A percentile compares a stretch with the other conserved stretches of the same genome.
phyloP scores from a whole-genome alignment of 305 asterid genomes.

The Ruellia speciosa region DNA sequence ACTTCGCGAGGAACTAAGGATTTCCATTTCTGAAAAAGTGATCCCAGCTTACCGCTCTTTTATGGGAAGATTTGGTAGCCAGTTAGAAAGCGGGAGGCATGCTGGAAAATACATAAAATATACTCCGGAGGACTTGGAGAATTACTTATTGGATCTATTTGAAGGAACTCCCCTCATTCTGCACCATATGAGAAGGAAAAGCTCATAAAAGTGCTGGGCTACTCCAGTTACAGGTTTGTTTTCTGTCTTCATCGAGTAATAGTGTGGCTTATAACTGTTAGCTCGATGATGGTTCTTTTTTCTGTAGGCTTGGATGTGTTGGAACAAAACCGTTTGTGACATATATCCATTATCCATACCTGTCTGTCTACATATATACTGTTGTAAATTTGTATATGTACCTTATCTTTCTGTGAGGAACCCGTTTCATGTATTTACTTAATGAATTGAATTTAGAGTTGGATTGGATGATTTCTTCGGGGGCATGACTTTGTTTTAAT shows the following conservation, averaged over 20 bases:
- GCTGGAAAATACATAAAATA: constrained; percentile 82
- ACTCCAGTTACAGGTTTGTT: constrained; percentile 34
- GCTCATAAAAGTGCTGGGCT: constrained; percentile 35
- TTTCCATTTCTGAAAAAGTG: constrained; percentile 86
- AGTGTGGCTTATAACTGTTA: constrained; percentile 25
- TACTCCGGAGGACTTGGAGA: constrained; percentile 74
- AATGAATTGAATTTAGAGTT: constrained; percentile 25
- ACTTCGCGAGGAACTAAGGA: constrained; percentile 91
- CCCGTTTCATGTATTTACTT: constrained; percentile 27
- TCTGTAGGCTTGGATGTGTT: constrained; percentile 34
- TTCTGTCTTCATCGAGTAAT: constrained; percentile 30
- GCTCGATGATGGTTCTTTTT: constrained; percentile 28
- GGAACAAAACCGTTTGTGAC: constrained; percentile 23
- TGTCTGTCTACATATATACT: constrained; percentile 24
- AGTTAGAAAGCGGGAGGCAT: constrained; percentile 77
- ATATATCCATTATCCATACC: constrained; percentile 30
- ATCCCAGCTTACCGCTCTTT: constrained; percentile 87
- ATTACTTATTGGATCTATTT: constrained; percentile 74
- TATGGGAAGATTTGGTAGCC: constrained; percentile 79
- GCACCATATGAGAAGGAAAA: constrained; percentile 84
- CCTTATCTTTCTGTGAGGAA: constrained; percentile 29
- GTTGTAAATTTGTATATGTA: constrained; percentile 46
- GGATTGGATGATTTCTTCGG: constrained; percentile 7
- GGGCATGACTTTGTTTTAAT: background rate
- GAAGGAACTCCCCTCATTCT: constrained; percentile 81